Percentiles rank a stretch among this genome's conserved stretches.
Conservation (phyloP, 768 basidiomycete species). For the Lentinula aciculospora region DNA sequence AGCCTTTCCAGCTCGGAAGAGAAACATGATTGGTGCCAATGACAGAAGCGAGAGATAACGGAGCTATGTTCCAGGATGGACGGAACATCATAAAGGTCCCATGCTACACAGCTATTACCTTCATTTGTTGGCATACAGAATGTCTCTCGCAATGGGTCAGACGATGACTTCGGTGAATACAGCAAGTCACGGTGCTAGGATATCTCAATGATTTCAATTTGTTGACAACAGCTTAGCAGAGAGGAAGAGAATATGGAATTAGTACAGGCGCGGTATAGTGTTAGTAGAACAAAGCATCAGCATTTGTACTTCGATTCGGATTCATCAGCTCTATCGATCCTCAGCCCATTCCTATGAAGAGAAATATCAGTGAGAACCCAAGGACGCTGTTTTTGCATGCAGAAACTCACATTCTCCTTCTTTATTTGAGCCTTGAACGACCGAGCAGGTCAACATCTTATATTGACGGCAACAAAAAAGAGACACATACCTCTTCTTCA, state of each 20-base stretch:
- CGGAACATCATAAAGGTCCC: neutral
- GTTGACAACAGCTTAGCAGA: no score
- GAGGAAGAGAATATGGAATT: neutral
- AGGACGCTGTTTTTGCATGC: conserved; percentile 2
- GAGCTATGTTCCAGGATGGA: neutral
- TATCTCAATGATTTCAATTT: no score
- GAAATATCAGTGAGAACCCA: conserved; percentile 14
- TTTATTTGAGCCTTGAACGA: conserved; percentile 84
- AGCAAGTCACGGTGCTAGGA: no score
- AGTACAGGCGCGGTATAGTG: neutral
- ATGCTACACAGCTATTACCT: no score
- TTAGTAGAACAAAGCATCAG: neutral
- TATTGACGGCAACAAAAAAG: conserved; percentile 9
- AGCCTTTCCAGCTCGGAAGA: neutral
- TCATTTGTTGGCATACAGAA: no score
- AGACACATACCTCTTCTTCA: conserved; percentile 82
- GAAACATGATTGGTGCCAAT: neutral
- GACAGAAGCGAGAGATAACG: neutral
- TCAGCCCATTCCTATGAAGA: conserved; percentile 81
- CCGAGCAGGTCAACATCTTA: conserved; percentile 9
- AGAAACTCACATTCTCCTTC: conserved; percentile 88
- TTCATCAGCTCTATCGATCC: conserved; percentile 53
- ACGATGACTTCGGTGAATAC: no score
- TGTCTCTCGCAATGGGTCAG: no score
- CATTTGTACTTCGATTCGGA: conserved; percentile 14